Evolutionary conservation across 192 early-diverging fungal species (phyloP).

Genomic region (Linderina pennispora): DNA sequence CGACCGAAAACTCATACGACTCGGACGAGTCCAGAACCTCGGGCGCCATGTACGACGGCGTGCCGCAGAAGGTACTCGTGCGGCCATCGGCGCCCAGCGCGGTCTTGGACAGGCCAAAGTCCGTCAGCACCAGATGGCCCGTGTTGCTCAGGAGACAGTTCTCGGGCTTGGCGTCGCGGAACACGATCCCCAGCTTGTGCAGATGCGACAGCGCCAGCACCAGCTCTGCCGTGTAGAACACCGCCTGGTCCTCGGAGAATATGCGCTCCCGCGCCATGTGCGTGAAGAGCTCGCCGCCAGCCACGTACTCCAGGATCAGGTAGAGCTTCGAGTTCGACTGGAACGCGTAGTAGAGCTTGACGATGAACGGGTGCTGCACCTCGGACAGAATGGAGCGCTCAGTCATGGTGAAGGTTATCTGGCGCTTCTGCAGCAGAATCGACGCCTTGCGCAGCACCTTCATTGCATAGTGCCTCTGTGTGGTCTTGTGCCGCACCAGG

Average conservation of each 20-base stretch:
- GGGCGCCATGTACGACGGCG: constrained; percentile 84
- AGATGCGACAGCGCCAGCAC: constrained; percentile 82
- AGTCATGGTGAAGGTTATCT: constrained; percentile 76
- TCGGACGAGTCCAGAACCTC: constrained; percentile 52
- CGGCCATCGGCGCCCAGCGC: constrained; percentile 41
- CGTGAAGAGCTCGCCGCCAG: constrained; percentile 91
- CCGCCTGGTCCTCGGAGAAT: constrained; percentile 72
- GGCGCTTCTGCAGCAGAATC: constrained; percentile 73
- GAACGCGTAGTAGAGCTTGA: constrained; percentile 89
- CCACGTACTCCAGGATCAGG: constrained; percentile 85
- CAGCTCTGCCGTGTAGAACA: constrained; percentile 87
- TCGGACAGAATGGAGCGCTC: constrained; percentile 84
- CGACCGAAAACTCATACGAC: constrained; percentile 69
- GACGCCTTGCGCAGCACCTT: constrained; percentile 90
- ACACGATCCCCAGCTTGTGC: constrained; percentile 85
- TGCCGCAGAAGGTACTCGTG: constrained; percentile 85
- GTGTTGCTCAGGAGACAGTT: constrained; percentile 65
- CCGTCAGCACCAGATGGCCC: constrained; percentile 84
- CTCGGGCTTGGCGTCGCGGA: constrained; percentile 76
- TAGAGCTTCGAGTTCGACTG: constrained; percentile 83
- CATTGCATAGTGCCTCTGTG: constrained; percentile 71
- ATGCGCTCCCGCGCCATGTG: constrained; percentile 61
- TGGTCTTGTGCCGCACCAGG: constrained; percentile 66
- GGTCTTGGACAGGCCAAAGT: constrained; percentile 90
- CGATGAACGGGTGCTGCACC: constrained; percentile 86